phyloP scores from a whole-genome alignment of 148 eudicot species.

The Rhododendron griersonianum region DNA sequence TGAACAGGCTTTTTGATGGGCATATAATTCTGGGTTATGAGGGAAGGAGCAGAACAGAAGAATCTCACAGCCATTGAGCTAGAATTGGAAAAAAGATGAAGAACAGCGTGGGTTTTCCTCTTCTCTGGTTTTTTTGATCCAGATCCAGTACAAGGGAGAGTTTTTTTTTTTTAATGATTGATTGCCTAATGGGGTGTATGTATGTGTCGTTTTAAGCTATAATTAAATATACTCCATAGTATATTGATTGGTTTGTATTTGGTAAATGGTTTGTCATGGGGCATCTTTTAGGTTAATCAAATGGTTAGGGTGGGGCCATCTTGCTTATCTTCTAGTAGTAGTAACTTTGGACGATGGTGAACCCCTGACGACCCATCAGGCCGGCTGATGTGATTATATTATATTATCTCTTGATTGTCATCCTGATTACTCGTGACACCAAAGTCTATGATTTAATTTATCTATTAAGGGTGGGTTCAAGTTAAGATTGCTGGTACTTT shows the following conservation, averaged over 20 bases:
- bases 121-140: neutral
- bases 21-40: constrained; percentile 23
- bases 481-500: too few relatives aligned
- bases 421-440: neutral
- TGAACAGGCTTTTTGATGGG: constrained; percentile 20
- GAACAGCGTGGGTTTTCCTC: constrained; percentile 5
- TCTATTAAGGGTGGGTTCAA: too few relatives aligned
- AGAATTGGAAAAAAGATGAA: constrained; percentile 7
- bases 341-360: constrained; percentile 26
- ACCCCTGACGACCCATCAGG: constrained; percentile 21
- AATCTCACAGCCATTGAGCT: constrained; percentile 38
- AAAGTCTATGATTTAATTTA: neutral
- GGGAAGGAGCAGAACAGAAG: constrained; percentile 27
- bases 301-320: constrained; percentile 30
- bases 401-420: constrained; percentile 17
- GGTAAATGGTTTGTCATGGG: constrained; percentile 31
- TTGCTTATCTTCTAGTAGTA: constrained; percentile 41
- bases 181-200: neutral
- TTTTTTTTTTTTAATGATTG: neutral
- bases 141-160: neutral
- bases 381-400: constrained; percentile 18
- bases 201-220: neutral
- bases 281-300: constrained; percentile 17
- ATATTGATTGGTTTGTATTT: neutral
- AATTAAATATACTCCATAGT: neutral